phyloP scores from a whole-genome alignment of 768 basidiomycete species.

The Nidularia pulvinata region DNA sequence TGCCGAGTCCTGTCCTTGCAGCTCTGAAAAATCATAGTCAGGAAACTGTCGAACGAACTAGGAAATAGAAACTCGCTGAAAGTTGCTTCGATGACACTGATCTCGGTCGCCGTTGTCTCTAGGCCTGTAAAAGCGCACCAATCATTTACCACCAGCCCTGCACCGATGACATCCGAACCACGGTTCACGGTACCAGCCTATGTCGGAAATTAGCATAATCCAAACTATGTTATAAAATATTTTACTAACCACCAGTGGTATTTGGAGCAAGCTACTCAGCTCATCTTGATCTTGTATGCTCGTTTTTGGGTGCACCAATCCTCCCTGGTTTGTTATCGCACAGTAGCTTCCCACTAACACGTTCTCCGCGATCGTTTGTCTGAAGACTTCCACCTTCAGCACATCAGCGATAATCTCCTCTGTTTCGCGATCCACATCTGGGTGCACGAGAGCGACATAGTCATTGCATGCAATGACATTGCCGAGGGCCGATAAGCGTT shows the following conservation, averaged over 20 bases:
- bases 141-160: constrained; percentile 97
- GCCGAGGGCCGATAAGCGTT: constrained; percentile 94
- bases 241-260: constrained; percentile 84
- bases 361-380: constrained; percentile 96
- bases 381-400: constrained; percentile 98
- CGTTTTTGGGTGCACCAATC: constrained; percentile 97
- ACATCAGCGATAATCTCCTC: constrained; percentile 99
- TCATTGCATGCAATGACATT: constrained; percentile 99
- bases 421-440: constrained; percentile 97
- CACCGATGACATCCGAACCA: constrained; percentile 97
- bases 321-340: constrained; percentile 95
- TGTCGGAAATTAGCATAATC: background rate
- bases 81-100: constrained; percentile 95
- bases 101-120: constrained; percentile 99
- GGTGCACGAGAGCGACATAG: constrained; percentile 98
- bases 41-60: background rate
- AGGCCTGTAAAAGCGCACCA: constrained; percentile 99
- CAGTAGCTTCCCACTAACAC: constrained; percentile 97
- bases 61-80: constrained; percentile 71
- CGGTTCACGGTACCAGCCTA: constrained; percentile 98
- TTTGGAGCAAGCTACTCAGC: constrained; percentile 88
- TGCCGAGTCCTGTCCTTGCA: constrained; percentile 81
- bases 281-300: constrained; percentile 98
- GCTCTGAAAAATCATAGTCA: constrained; percentile 45
- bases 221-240: constrained; percentile 12